Conservation (phyloP, 257 asterid species). For the Solanum sparsipilum region DNA sequence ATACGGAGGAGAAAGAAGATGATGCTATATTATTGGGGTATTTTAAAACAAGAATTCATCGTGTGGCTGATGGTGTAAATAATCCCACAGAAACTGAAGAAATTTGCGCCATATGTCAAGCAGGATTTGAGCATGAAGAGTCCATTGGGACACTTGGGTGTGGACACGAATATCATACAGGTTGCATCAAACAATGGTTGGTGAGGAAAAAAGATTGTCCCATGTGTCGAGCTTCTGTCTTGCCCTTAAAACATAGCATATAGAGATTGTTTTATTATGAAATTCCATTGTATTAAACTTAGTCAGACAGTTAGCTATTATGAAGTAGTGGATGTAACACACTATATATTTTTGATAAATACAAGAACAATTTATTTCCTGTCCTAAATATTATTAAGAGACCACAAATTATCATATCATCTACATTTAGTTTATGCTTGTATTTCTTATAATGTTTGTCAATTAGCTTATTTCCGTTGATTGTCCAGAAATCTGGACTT, state of each 20-base stretch:
- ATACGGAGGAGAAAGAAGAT: not conserved
- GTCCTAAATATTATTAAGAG: too few relatives aligned
- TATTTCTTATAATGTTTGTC: not conserved
- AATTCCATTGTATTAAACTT: not conserved
- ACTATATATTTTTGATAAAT: not conserved
- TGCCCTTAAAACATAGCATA: too few relatives aligned
- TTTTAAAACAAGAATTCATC: too few relatives aligned
- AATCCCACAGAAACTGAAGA: accelerated
- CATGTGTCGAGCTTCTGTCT: not conserved
- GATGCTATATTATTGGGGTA: too few relatives aligned
- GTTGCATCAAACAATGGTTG: slow-evolving; percentile 4
- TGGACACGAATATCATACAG: not conserved
- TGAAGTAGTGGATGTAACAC: not conserved
- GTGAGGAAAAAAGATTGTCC: not conserved
- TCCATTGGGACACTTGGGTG: not conserved
- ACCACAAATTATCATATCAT: too few relatives aligned
- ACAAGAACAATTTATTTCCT: too few relatives aligned
- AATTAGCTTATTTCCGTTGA: not conserved
- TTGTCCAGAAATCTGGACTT: too few relatives aligned
- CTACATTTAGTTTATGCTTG: too few relatives aligned
- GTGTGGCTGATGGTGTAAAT: too few relatives aligned
- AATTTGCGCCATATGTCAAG: not conserved
- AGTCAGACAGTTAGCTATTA: not conserved
- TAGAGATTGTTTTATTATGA: too few relatives aligned
- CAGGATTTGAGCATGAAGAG: not conserved